Conservation (phyloP, 2,329 filamentous ascomycete genomes). For the Keithomyces neogunnii region DNA sequence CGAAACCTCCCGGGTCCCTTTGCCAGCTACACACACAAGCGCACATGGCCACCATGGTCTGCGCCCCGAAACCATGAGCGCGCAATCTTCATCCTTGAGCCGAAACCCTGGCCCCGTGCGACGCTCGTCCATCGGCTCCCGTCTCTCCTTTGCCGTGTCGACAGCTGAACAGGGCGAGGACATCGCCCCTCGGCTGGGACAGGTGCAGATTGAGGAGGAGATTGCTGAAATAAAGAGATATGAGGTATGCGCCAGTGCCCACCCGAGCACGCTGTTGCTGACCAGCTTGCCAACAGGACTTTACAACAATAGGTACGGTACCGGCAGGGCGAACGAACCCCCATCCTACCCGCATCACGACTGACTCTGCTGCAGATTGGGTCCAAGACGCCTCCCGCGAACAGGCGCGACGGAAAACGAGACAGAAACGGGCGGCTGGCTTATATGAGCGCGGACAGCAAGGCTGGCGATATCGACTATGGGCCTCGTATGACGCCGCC, state of each 20-base stretch:
- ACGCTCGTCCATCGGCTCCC: slow-evolving; percentile 52
- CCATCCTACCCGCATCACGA: background rate
- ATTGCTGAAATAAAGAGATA: slow-evolving; percentile 98
- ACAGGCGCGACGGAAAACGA: slow-evolving; percentile 69
- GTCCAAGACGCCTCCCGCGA: slow-evolving; percentile 94
- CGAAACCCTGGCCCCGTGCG: slow-evolving; percentile 28
- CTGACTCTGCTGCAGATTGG: slow-evolving; percentile 58
- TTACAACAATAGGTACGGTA: slow-evolving; percentile 74
- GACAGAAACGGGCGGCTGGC: slow-evolving; percentile 62
- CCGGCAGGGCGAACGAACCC: background rate
- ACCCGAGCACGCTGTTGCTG: background rate
- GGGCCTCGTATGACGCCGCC: slow-evolving; percentile 87
- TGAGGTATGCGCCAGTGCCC: slow-evolving; percentile 45
- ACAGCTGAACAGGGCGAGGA: slow-evolving; percentile 54
- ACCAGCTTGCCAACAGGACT: slow-evolving; percentile 47
- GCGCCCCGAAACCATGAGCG: slow-evolving; percentile 35
- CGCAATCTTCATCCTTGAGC: slow-evolving; percentile 43
- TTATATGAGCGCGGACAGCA: slow-evolving; percentile 61
- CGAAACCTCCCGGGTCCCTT: background rate
- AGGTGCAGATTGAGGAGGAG: slow-evolving; percentile 79
- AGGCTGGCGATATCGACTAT: slow-evolving; percentile 73
- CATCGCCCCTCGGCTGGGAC: slow-evolving; percentile 41
- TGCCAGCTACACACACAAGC: background rate
- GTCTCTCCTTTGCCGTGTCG: slow-evolving; percentile 61
- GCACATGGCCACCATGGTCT: slow-evolving; percentile 28